phyloP scores from a whole-genome alignment of 1,284 basidiomycete species.

The Leccinum subatratum region DNA sequence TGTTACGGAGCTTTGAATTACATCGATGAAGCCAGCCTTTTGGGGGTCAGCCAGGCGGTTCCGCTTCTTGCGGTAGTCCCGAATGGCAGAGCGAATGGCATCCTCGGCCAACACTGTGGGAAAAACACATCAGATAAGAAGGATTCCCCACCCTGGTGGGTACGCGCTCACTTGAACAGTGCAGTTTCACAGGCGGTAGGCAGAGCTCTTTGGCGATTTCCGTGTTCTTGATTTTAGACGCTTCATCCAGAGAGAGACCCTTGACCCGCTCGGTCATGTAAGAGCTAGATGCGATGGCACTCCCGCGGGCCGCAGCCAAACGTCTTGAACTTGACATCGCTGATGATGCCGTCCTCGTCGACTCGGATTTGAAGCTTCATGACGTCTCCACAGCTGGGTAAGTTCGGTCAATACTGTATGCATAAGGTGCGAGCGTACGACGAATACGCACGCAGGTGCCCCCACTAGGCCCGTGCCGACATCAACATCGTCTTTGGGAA shows the following conservation, averaged over 20 bases:
- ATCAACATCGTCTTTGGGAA: conserved; percentile 85
- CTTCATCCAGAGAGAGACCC: conserved; percentile 90
- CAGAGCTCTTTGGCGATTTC: conserved; percentile 97
- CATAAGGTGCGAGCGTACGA: conserved; percentile 1
- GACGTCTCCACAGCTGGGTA: conserved; percentile 76
- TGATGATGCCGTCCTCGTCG: conserved; percentile 90
- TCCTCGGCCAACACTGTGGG: conserved; percentile 90
- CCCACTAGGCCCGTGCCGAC: conserved; percentile 98
- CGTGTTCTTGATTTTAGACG: conserved; percentile 91
- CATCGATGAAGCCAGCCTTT: conserved; percentile 69
- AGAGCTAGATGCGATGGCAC: conserved; percentile 93
- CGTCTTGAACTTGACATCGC: conserved; percentile 98
- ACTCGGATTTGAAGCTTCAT: conserved; percentile 99
- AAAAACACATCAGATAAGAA: conserved; percentile 20
- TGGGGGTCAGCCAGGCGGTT: conserved; percentile 47
- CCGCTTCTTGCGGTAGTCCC: conserved; percentile 84
- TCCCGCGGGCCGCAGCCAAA: conserved; percentile 97
- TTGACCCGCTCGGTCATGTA: conserved; percentile 99
- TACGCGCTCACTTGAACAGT: conserved; percentile 70
- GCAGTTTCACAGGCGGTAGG: conserved; percentile 94
- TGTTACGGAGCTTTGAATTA: conserved; percentile 63
- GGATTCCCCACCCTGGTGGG: conserved; percentile 9
- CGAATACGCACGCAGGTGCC: conserved; percentile 83
- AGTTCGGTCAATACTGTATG: conserved; percentile 12
- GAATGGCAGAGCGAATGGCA: conserved; percentile 92